Conservation (phyloP, 495 filamentous ascomycete species). For the Hypoxylon trugodes region DNA sequence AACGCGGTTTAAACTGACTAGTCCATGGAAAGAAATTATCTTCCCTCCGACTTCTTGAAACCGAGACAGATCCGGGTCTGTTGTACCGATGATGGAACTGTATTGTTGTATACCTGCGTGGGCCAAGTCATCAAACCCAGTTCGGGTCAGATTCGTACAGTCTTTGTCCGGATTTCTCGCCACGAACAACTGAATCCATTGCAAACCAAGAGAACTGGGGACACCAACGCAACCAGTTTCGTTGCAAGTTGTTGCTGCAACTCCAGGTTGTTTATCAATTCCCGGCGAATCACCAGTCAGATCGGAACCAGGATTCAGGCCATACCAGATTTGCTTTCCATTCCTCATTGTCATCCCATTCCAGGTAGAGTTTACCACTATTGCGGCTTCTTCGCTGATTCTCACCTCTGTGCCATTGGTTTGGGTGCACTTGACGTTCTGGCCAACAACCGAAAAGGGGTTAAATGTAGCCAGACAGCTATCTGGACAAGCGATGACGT, state of each 20-base stretch:
- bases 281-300: slow-evolving; percentile 23
- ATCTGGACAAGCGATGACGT: slow-evolving; percentile 41
- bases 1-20: slow-evolving; percentile 32
- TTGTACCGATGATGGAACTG: slow-evolving; percentile 44
- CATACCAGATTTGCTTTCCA: slow-evolving; percentile 40
- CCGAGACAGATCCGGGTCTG: slow-evolving; percentile 52
- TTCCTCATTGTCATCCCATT: slow-evolving; percentile 11
- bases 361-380: slow-evolving; percentile 44
- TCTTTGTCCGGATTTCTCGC: slow-evolving; percentile 33
- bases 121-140: slow-evolving; percentile 41
- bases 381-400: slow-evolving; percentile 34
- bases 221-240: slow-evolving; percentile 10
- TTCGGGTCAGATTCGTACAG: slow-evolving; percentile 22
- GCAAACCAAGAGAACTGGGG: neutral
- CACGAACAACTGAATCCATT: slow-evolving; percentile 34
- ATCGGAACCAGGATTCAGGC: slow-evolving; percentile 29
- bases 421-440: slow-evolving; percentile 29
- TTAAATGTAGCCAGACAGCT: slow-evolving; percentile 43
- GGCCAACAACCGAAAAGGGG: slow-evolving; percentile 39
- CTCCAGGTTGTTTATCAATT: too few species aligned
- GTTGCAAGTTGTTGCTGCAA: slow-evolving; percentile 38
- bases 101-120: slow-evolving; percentile 40
- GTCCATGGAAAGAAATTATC: slow-evolving; percentile 57
- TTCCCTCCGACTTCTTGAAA: slow-evolving; percentile 53
- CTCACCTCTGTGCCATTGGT: neutral